phyloP scores from a whole-genome alignment of 2,329 filamentous ascomycete species.

The Nothopassalora personata region DNA sequence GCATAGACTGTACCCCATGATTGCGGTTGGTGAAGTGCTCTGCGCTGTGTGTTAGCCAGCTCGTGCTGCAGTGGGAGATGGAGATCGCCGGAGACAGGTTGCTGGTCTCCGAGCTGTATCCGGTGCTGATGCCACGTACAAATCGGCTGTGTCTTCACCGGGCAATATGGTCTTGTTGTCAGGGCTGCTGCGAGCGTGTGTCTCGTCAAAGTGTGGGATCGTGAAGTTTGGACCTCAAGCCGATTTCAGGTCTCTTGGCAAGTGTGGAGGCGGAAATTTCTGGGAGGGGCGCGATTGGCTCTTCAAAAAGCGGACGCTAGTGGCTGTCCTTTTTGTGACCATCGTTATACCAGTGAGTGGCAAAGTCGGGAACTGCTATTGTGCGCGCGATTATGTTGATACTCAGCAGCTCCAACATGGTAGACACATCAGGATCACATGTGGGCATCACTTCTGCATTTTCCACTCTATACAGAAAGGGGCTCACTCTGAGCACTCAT shows the following conservation, averaged over 20 bases:
- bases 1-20: conserved; percentile 45
- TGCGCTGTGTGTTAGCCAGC: conserved; percentile 2
- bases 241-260: not conserved
- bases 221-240: not conserved
- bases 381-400: not conserved
- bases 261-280: not conserved
- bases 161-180: conserved; percentile 13
- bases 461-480: conserved; percentile 18
- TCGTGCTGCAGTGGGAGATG: not conserved
- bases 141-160: conserved; percentile 20
- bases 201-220: not conserved
- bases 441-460: not conserved
- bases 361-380: not conserved
- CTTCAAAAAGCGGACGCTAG: not conserved
- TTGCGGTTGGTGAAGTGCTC: conserved; percentile 39
- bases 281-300: not conserved
- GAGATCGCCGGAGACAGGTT: not conserved
- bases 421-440: not conserved
- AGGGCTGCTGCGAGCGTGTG: conserved; percentile 18
- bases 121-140: conserved; percentile 9
- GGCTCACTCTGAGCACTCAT: conserved; percentile 17
- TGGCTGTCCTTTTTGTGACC: not conserved
- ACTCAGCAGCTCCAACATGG: not conserved
- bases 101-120: not conserved
- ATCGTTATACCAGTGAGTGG: not conserved